Evolutionary conservation across 768 basidiomycete genomes (phyloP), one percentile per base, ranked within the genome.

Genomic region (Hypsizygus marmoreus): DNA sequence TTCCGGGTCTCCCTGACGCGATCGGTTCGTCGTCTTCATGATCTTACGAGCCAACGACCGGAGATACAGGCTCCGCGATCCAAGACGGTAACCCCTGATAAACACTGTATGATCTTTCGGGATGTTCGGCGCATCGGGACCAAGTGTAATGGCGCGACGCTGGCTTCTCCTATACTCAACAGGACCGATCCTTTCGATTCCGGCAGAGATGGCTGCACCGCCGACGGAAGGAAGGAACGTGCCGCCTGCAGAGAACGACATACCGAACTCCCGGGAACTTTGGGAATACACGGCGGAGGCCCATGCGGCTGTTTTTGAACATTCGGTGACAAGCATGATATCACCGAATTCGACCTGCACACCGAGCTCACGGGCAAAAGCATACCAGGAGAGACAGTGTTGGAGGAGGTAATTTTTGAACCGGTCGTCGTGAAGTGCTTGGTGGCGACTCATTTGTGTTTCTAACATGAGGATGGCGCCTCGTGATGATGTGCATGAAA

Each of bases 221-320:
- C 23, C 20, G 2, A 34, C 16, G 14, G 28, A 28, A 17, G 40
- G 45, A 4, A 47, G 12, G 8, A 51, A 51, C 2, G 39, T 11
- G 14, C 26, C 43, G 10, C 39, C 51, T 6, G 40, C 42, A 9
- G 55, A 40, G 26, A 51, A 53, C 10, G 46, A 39, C 17, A 57
- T 23, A n/a, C 44, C 26, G 35, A 57, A 54, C 11, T 53, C 51
- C 23, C 35, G 29, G 0, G 44, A 22, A 22, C 36, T 51, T 6
- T 56, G 17, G 2, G 55, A 54, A 20, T 57, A 57, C 4, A 54
- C 55, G 2, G 42, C 51, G 14, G 55, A 56, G 20, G 48, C 36
- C 55, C 55, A 56, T 14, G 50, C 55, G 8, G 42, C 41, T 4
- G 55, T 56, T 34, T 50, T 53, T 6, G 51, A 56, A 25, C 55